These are phyloP conservation scores for Calonectria henricotiae DNA, from an alignment of 2,329 filamentous ascomycete genomes.

Conservation along the genomic window DNA sequence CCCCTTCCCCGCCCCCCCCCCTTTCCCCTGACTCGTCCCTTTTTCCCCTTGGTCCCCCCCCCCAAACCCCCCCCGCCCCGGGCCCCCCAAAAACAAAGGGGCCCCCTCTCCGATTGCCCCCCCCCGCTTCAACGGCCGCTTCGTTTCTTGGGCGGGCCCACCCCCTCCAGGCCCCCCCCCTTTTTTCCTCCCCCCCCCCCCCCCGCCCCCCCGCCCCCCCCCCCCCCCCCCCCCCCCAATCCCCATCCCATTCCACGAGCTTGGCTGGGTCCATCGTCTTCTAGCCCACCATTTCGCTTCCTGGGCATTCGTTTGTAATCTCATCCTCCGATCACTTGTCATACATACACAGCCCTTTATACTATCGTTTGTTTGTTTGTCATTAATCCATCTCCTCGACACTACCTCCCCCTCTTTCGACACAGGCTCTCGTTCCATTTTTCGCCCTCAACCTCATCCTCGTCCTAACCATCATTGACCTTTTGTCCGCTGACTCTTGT, in stretches of 20 bases:
- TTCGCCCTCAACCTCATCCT: background rate
- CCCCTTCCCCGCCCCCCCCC: no score
- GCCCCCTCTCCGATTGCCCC: no score
- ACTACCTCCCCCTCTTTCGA: conserved; percentile 24
- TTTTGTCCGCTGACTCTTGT: conserved; percentile 45
- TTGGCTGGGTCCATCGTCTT: conserved; percentile 27
- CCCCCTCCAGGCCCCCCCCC: no score
- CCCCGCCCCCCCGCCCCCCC: no score
- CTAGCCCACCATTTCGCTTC: conserved; percentile 39
- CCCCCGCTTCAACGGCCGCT: no score
- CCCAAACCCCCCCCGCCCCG: no score
- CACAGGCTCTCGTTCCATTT: conserved; percentile 27
- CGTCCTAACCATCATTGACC: conserved; percentile 34
- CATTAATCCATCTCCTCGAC: conserved; percentile 32
- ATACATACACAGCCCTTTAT: conserved; percentile 28
- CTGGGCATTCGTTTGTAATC: conserved; percentile 32
- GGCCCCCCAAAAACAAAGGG: no score
- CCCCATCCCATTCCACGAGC: conserved; percentile 44
- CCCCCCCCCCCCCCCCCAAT: conserved; percentile 22
- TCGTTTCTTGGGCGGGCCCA: no score
- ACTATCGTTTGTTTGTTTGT: conserved; percentile 33
- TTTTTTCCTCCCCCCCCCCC: no score
- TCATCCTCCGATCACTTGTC: conserved; percentile 28
- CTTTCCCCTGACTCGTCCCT: no score
- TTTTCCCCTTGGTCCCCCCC: no score